Evolutionary conservation across 805 yeast species (phyloP).

Genomic region (Wickerhamiella parazyma): DNA sequence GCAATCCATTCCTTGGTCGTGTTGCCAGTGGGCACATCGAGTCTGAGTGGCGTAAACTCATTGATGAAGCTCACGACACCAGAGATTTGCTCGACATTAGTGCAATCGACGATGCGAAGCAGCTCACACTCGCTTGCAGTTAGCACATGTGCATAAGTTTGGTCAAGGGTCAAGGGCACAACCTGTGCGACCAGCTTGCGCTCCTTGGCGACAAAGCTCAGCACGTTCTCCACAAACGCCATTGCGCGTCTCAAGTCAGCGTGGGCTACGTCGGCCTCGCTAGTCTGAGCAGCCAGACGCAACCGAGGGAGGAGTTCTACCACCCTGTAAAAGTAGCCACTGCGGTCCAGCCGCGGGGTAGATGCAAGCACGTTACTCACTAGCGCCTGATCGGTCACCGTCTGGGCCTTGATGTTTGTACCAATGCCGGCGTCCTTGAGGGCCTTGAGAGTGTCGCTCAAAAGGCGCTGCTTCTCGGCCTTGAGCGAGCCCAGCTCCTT

Average conservation of each 20-base stretch:
- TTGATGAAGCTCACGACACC: not conserved
- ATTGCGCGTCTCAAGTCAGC: conserved; percentile 63
- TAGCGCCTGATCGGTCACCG: conserved; percentile 47
- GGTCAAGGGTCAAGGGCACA: conserved; percentile 1
- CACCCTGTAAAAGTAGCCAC: conserved; percentile 44
- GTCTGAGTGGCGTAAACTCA: not conserved
- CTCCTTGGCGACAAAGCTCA: conserved; percentile 38
- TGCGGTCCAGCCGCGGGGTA: conserved; percentile 31
- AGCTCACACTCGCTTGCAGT: not conserved
- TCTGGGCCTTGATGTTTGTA: conserved; percentile 48
- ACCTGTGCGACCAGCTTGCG: conserved; percentile 11
- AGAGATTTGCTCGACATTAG: not conserved
- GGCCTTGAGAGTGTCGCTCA: conserved; percentile 67
- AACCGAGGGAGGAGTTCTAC: conserved; percentile 72
- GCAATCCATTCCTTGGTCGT: not conserved
- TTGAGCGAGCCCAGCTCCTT: conserved; percentile 56
- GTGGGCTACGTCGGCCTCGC: conserved; percentile 62
- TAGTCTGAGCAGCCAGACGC: conserved; percentile 45
- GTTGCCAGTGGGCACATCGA: not conserved
- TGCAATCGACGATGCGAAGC: not conserved
- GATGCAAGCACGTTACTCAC: conserved; percentile 49
- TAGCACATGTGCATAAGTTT: not conserved
- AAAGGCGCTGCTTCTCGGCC: conserved; percentile 62
- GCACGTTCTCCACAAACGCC: conserved; percentile 59
- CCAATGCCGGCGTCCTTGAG: conserved; percentile 66